Conservation (phyloP, 2,329 filamentous ascomycete genomes). For the Colletotrichum sp. region DNA sequence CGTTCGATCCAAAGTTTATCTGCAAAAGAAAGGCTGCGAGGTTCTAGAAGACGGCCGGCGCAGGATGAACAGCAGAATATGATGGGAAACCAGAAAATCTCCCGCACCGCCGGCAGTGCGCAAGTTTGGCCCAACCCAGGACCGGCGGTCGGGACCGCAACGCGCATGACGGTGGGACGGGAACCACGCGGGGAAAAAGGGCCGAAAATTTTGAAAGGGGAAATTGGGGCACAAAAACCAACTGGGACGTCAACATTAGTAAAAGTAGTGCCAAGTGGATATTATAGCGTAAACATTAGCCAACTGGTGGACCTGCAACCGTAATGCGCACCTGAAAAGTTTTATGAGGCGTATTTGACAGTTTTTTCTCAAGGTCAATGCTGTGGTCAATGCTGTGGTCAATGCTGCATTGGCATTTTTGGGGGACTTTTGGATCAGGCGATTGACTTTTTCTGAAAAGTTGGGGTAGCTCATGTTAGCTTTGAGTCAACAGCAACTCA, state of each 20-base stretch:
- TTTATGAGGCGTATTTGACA: slow-evolving; percentile 8
- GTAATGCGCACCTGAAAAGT: slow-evolving; percentile 8
- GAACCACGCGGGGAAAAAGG: slow-evolving; percentile 17
- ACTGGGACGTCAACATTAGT: slow-evolving; percentile 7
- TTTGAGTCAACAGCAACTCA: not conserved
- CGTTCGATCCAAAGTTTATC: not conserved
- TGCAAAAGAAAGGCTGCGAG: not conserved
- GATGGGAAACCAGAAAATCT: not conserved
- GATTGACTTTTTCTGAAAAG: not conserved
- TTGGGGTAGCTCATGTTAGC: not conserved
- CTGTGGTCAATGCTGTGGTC: not conserved
- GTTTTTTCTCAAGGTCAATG: not conserved
- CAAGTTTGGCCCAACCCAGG: not conserved
- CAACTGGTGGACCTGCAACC: slow-evolving; percentile 5
- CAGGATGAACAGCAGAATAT: not conserved
- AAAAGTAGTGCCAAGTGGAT: slow-evolving; percentile 2
- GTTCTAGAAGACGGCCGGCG: not conserved
- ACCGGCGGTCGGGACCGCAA: not conserved
- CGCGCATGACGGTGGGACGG: not conserved
- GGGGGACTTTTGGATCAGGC: not conserved
- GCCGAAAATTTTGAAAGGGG: not conserved
- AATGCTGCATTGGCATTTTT: not conserved
- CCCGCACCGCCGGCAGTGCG: not conserved
- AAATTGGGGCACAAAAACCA: not conserved
- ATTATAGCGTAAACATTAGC: slow-evolving; percentile 19